These are phyloP conservation scores for Tardiomyces digboiensis DNA, from an alignment of 1,139 yeast genomes.

Conservation along the genomic window DNA sequence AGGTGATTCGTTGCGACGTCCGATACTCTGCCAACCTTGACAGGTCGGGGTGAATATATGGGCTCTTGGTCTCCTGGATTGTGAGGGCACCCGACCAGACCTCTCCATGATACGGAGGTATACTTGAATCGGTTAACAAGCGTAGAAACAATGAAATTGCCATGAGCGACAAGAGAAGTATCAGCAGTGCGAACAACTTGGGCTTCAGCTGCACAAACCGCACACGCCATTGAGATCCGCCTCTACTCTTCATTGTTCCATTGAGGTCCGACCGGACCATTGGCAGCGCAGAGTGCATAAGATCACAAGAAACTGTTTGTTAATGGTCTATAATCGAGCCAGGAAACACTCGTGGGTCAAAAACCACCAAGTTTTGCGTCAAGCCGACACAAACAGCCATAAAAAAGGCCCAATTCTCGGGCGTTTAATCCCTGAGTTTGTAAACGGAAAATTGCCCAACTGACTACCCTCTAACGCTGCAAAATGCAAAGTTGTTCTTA, in stretches of 20 bases:
- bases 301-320: too few species aligned
- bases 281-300: background rate
- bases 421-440: too few species aligned
- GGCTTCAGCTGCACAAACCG: background rate
- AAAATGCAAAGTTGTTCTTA: too few species aligned
- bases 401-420: too few species aligned
- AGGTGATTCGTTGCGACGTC: conserved; percentile 20
- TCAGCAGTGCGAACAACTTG: background rate
- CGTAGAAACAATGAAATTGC: background rate
- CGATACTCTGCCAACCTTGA: conserved; percentile 19
- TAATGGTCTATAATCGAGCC: too few species aligned
- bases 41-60: conserved; percentile 18
- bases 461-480: too few species aligned
- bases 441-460: too few species aligned
- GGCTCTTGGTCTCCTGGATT: conserved; percentile 1
- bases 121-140: background rate
- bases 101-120: background rate
- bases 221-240: background rate
- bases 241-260: background rate
- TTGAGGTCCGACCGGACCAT: conserved; percentile 1
- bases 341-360: too few species aligned
- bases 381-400: too few species aligned
- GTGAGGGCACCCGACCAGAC: background rate
- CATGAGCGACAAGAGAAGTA: background rate
- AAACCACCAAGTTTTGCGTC: too few species aligned